Conservation (phyloP, 306 rosid genomes). For the Rubus idaeus region DNA sequence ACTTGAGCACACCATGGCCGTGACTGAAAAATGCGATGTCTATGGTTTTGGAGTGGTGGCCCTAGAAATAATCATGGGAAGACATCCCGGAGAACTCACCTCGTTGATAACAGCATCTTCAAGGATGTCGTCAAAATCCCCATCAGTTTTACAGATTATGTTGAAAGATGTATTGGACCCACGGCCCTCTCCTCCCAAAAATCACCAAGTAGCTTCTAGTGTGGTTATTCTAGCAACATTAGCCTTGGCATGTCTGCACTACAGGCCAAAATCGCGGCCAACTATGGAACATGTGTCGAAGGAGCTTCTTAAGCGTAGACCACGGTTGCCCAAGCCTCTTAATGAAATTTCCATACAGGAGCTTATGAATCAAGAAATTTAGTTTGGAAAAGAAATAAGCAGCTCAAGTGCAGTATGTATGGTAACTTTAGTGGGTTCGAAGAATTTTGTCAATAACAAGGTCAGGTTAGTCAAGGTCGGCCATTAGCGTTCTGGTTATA, state of each 20-base stretch:
- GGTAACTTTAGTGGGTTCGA: background rate
- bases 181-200: conserved; percentile 14
- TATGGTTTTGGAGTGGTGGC: conserved; percentile 39
- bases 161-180: conserved; percentile 23
- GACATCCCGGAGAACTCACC: conserved; percentile 23
- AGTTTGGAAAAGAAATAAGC: background rate
- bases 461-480: background rate
- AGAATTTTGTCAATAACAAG: background rate
- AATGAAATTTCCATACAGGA: conserved; percentile 24
- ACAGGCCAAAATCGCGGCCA: conserved; percentile 21
- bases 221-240: conserved; percentile 18
- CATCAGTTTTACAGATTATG: background rate
- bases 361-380: conserved; percentile 20
- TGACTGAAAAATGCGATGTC: conserved; percentile 30
- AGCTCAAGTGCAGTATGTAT: background rate
- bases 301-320: conserved; percentile 16
- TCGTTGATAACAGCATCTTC: conserved; percentile 12
- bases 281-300: conserved; percentile 14
- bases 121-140: background rate
- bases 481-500: background rate
- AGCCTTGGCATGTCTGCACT: conserved; percentile 28
- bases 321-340: conserved; percentile 8
- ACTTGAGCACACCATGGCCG: conserved; percentile 8
- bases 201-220: background rate
- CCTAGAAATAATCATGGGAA: conserved; percentile 35